These are phyloP conservation scores for Geum urbanum DNA, from an alignment of 306 rosid species.

Conservation along the genomic window DNA sequence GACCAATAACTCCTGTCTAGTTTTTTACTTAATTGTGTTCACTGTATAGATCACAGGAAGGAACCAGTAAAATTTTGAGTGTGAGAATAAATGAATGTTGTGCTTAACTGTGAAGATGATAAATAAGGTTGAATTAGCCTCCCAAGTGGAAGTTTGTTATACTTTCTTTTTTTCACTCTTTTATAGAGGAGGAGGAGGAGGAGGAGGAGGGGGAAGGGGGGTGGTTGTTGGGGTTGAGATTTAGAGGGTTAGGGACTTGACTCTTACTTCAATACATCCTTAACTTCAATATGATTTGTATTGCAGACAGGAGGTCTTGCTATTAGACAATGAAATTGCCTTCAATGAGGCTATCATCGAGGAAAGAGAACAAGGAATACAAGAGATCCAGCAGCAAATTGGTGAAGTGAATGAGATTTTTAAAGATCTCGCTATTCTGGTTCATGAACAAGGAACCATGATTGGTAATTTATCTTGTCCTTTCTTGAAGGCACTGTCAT, in stretches of 20 bases:
- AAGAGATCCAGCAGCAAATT: constrained; percentile 92
- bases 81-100: no score
- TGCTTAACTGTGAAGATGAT: no score
- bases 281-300: constrained; percentile 22
- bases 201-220: no score
- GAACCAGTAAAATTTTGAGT: not conserved
- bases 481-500: constrained; percentile 11
- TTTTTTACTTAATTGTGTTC: no score
- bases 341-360: constrained; percentile 96
- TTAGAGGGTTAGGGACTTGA: no score
- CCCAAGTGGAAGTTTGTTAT: not conserved
- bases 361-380: constrained; percentile 97
- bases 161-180: not conserved
- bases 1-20: no score
- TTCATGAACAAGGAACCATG: constrained; percentile 91
- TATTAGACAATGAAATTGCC: constrained; percentile 79
- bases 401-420: constrained; percentile 95
- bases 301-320: constrained; percentile 81
- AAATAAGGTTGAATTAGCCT: not conserved
- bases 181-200: no score
- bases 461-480: constrained; percentile 47
- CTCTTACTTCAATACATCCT: constrained; percentile 11
- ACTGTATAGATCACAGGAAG: not conserved
- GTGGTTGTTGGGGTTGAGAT: no score
- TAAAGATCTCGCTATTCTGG: constrained; percentile 92